Base-by-base conservation (phyloP, 2,329 filamentous ascomycete species). In the Aphanoascus verrucosus region DNA sequence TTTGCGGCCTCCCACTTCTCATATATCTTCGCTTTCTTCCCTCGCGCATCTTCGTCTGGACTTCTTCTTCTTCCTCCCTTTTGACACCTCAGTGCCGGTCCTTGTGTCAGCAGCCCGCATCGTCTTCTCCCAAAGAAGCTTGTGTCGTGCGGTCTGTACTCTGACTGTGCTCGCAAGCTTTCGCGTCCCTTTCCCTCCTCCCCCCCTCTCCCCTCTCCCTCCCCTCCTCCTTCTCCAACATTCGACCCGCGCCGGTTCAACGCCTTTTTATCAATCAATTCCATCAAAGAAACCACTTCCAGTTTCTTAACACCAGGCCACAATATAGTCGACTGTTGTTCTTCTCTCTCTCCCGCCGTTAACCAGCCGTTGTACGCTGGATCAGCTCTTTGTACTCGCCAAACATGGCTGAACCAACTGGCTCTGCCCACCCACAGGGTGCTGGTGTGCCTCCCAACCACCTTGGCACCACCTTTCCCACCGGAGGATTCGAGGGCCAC, bases 391-490 rank as follows among this genome's bases (percentile, higher is more conserved):
- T n/a, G 12, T 11, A 49, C 19, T n/a, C 34, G 45, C 28, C 32
- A 46, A 31, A 40, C 41, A 58, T 56, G 58, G 53, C 55, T 17
- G 52, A 57, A 51, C 55, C 54, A 31, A 55, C 56, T 50, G 48
- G 52, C 48, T 49, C 56, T 46, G 56, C 59, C 40, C 41, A 44
- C 50, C 55, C 58, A 11, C 52, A 54, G 49, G 59, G 59, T 31
- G 57, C 56, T 17, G 47, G 15, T 37, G 56, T 54, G 38, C 58
- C 61, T 1, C 59, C 54, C 6, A 62, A 62, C 56, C 60, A 62
- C 41, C 61, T 62, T 23, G 61, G 61, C 23, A 59, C 60, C 46
- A 55, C 46, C 40, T 57, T 62, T 23, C 60, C 61, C 19, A 58
- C 53, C 42, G 61, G 58, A 49, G 44, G 49, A 9, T 59, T 62